These are phyloP conservation scores for Raddia guianensis DNA, from an alignment of 176 grass and related monocot genomes.

Conservation along the genomic window DNA sequence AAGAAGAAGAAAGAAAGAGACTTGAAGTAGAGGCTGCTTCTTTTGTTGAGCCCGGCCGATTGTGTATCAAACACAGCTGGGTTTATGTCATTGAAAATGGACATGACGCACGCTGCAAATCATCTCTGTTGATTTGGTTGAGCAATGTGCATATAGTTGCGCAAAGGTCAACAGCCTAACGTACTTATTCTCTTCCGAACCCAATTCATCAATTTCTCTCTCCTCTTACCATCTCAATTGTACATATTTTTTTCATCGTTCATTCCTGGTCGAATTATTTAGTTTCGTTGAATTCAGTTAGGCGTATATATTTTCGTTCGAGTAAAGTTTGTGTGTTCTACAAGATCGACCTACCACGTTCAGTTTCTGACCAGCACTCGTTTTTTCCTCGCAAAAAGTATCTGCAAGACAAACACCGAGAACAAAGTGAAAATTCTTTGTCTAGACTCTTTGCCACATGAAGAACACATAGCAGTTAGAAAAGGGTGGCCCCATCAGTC, in stretches of 20 bases:
- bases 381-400: too few relatives aligned
- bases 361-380: too few relatives aligned
- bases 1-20: background rate
- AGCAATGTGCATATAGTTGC: background rate
- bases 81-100: background rate
- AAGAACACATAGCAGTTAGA: too few relatives aligned
- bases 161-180: constrained; percentile 7
- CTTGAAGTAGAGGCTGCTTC: background rate
- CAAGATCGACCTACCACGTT: too few relatives aligned
- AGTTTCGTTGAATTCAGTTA: background rate
- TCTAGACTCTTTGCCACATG: too few relatives aligned
- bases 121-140: background rate
- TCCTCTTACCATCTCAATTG: background rate
- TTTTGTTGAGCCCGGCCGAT: background rate
- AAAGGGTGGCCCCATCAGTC: too few relatives aligned
- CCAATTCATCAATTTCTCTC: background rate
- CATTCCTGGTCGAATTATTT: background rate
- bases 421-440: too few relatives aligned
- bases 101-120: constrained; percentile 5
- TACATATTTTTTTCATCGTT: background rate
- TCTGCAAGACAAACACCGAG: too few relatives aligned
- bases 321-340: background rate
- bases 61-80: background rate
- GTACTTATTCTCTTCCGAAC: background rate
- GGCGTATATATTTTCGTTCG: background rate